Conservation (phyloP, 208 protist species). For the Wallacemonas sp. region DNA sequence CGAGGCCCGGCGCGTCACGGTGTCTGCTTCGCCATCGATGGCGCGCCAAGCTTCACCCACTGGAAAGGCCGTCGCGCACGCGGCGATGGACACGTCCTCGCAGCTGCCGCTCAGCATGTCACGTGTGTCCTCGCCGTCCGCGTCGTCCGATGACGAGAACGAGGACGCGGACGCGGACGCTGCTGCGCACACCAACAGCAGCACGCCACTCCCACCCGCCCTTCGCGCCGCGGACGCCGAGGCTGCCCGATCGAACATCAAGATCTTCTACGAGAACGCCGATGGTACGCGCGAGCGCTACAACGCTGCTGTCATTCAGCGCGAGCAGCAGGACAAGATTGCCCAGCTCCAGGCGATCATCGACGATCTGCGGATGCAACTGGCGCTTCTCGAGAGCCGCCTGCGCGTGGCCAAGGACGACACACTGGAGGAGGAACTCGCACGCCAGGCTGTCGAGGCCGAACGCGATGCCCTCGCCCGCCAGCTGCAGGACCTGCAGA, state of each 20-base stretch:
- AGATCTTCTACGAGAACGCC: slow-evolving; percentile 46
- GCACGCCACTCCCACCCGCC: not conserved
- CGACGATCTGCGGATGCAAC: slow-evolving; percentile 46
- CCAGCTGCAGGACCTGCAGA: slow-evolving; percentile 33
- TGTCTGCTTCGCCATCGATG: slow-evolving; percentile 12
- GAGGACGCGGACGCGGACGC: slow-evolving; percentile 6
- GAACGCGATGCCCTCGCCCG: slow-evolving; percentile 38
- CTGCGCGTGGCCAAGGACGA: slow-evolving; percentile 64
- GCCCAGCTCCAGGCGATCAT: slow-evolving; percentile 51
- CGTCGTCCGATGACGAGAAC: slow-evolving; percentile 5
- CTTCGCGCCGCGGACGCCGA: slow-evolving; percentile 11
- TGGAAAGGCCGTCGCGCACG: not conserved
- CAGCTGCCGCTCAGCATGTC: not conserved
- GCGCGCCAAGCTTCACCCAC: not conserved
- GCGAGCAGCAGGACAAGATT: slow-evolving; percentile 51
- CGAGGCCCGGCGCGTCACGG: not conserved
- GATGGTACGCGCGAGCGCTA: slow-evolving; percentile 66
- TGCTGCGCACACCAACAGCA: slow-evolving; percentile 17
- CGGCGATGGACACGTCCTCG: not conserved
- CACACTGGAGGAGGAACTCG: slow-evolving; percentile 52
- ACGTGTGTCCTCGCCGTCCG: slow-evolving; percentile 3
- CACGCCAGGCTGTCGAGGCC: slow-evolving; percentile 42
- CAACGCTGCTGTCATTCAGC: slow-evolving; percentile 47
- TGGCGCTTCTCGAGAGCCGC: slow-evolving; percentile 55
- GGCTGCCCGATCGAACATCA: slow-evolving; percentile 6